Evolutionary conservation across 352 stramenopile genomes (phyloP).

Genomic region (Phytophthora quininea): DNA sequence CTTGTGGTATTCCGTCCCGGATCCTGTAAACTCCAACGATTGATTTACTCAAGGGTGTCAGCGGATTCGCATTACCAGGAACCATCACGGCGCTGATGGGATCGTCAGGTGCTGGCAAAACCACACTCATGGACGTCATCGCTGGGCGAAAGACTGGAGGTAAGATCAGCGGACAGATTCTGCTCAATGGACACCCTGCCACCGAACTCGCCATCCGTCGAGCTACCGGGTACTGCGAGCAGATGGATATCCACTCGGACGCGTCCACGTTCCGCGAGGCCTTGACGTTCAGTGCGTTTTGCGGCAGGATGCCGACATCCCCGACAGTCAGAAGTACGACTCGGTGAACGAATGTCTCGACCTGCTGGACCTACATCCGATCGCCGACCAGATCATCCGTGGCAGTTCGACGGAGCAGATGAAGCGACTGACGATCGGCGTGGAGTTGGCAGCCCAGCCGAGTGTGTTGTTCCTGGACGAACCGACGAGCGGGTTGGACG

Average conservation of each 20-base stretch:
- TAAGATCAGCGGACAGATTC: conserved; percentile 70
- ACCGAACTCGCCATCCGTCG: conserved; percentile 30
- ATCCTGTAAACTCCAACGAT: conserved; percentile 21
- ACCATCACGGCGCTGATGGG: conserved; percentile 59
- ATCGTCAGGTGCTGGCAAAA: conserved; percentile 80
- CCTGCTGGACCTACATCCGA: conserved; percentile 26
- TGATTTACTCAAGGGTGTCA: conserved; percentile 47
- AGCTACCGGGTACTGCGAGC: conserved; percentile 51
- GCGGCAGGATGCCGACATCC: conserved; percentile 32
- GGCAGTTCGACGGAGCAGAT: conserved; percentile 44
- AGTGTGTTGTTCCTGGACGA: conserved; percentile 78
- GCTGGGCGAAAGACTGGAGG: conserved; percentile 87
- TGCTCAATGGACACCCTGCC: conserved; percentile 76
- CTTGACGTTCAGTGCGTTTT: conserved; percentile 83
- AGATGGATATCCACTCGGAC: conserved; percentile 86
- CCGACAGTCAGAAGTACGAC: conserved; percentile 24
- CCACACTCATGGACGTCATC: conserved; percentile 93
- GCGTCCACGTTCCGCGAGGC: conserved; percentile 87
- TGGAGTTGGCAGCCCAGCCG: conserved; percentile 75
- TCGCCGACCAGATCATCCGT: conserved; percentile 40
- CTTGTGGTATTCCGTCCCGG: conserved; percentile 42
- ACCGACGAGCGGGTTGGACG: conserved; percentile 82
- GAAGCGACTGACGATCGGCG: conserved; percentile 46
- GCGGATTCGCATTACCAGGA: conserved; percentile 41
- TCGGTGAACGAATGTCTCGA: conserved; percentile 33